Base-by-base conservation (phyloP, 495 filamentous ascomycete genomes). In the Lentithecium fluviatile region DNA sequence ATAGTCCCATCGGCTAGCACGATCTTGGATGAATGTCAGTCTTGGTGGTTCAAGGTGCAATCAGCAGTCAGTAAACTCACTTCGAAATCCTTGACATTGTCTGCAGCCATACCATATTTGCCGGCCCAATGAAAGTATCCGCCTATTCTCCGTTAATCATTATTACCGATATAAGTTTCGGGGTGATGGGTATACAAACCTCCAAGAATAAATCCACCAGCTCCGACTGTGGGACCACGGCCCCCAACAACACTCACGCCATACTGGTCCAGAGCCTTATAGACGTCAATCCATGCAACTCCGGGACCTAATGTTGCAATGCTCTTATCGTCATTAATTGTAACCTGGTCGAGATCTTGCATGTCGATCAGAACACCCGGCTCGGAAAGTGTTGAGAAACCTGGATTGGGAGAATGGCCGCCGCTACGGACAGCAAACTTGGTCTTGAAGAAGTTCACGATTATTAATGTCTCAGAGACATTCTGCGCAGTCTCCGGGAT, bases 351-450 rank as follows among this genome's bases (percentile, higher is more conserved):
- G 1, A 63, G 15, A 45, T 26, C 45, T 12, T 72, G 68, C 40
- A 82, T 32, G 50, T 81, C 79, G 42, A 82, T 69, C 0, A 79
- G 73, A 0, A 81, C 75, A 0, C 80, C 79, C 6, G 62, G 58
- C 6, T 10, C 21, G 17, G 70, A 59, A 25, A 74, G 75, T 34
- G 75, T 80, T 0, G 74, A 73, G 23, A 70, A 73, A 19, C 71
- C 70, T 0, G 70, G 69, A 45, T 78, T 78, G 1, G 77, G 71
- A 40, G 75, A 75, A 55, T 81, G 78, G 0, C 78, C 79, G 3
- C 77, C 75, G 19, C 69, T 73, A 43, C 77, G 78, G 54, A 81
- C 71, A 2, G 79, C 79, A 55, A 80, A 81, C 25, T 75, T 73
- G 42, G 66, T 72, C 12, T 59, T 60, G 21, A 70, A 48, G 32